phyloP scores from a whole-genome alignment of 306 rosid genomes.

The Delonix regia region DNA sequence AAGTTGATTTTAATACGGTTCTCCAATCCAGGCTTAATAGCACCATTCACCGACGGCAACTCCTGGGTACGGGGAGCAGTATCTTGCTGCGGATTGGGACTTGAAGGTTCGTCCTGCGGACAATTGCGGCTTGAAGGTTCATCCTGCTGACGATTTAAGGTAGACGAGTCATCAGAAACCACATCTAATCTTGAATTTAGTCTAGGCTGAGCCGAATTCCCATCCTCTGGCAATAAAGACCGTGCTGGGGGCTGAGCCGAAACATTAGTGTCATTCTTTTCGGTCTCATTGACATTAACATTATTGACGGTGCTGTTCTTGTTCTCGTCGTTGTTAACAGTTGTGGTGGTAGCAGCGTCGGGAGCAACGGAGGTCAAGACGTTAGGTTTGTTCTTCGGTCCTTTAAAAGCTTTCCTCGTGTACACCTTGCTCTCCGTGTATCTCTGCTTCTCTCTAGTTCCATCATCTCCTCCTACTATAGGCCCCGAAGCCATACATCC shows the following conservation, averaged over 20 bases:
- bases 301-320: conserved; percentile 1
- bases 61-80: conserved; percentile 34
- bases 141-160: conserved; percentile 43
- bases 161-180: conserved; percentile 52
- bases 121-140: conserved; percentile 25
- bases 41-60: conserved; percentile 55
- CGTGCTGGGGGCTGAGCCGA: conserved; percentile 33
- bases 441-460: conserved; percentile 63
- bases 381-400: conserved; percentile 48
- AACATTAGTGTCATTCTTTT: conserved; percentile 30
- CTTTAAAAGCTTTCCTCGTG: conserved; percentile 68
- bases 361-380: conserved; percentile 24
- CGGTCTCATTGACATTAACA: conserved; percentile 14
- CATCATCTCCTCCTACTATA: conserved; percentile 70
- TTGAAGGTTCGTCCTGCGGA: conserved; percentile 33
- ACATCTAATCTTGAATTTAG: conserved; percentile 44
- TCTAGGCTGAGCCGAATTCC: conserved; percentile 41
- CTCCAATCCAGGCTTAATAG: conserved; percentile 34
- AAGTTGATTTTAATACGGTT: conserved; percentile 48
- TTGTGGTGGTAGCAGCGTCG: conserved; percentile 2
- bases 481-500: conserved; percentile 97
- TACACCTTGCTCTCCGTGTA: conserved; percentile 67
- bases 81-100: conserved; percentile 9
- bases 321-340: background rate
- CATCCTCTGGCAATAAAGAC: conserved; percentile 40